These are phyloP conservation scores for Oryza officinalis DNA, from an alignment of 176 grass and related monocot genomes.

Conservation along the genomic window DNA sequence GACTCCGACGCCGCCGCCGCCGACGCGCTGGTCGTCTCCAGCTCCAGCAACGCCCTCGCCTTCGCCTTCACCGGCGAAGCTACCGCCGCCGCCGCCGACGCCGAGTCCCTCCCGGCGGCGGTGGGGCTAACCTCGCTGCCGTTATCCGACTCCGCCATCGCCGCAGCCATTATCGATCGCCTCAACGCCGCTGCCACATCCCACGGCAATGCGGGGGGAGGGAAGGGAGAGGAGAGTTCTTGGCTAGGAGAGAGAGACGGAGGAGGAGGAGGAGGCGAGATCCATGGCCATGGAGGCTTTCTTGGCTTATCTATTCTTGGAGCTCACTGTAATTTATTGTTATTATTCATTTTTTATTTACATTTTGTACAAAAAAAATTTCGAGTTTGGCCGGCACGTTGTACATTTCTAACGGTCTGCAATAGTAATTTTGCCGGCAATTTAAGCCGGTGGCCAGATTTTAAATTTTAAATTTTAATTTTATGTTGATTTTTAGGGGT, in stretches of 20 bases:
- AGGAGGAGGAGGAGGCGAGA: constrained; percentile 28
- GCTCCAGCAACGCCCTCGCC: constrained; percentile 35
- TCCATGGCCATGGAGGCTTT: constrained; percentile 33
- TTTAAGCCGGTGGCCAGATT: not conserved
- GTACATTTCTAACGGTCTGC: not conserved
- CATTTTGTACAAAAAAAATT: too few relatives aligned
- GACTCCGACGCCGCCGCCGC: constrained; percentile 43
- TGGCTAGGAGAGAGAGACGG: not conserved
- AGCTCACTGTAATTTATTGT: not conserved
- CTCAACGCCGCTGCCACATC: constrained; percentile 29
- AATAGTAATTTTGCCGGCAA: too few relatives aligned
- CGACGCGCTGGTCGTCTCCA: constrained; percentile 43
- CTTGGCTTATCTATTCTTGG: constrained; percentile 37
- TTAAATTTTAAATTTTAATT: too few relatives aligned
- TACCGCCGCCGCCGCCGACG: constrained; percentile 40
- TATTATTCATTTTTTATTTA: not conserved
- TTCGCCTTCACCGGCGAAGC: constrained; percentile 59
- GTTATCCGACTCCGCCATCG: constrained; percentile 32
- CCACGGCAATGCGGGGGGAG: constrained; percentile 21
- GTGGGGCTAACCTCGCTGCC: constrained; percentile 38
- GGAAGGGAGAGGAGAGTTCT: not conserved
- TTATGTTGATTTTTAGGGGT: too few relatives aligned
- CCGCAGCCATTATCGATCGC: constrained; percentile 16
- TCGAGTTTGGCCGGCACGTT: constrained; percentile 26
- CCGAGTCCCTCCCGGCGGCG: constrained; percentile 18